phyloP scores from a whole-genome alignment of 345 rosid genomes.

The Lepidium africanum region DNA sequence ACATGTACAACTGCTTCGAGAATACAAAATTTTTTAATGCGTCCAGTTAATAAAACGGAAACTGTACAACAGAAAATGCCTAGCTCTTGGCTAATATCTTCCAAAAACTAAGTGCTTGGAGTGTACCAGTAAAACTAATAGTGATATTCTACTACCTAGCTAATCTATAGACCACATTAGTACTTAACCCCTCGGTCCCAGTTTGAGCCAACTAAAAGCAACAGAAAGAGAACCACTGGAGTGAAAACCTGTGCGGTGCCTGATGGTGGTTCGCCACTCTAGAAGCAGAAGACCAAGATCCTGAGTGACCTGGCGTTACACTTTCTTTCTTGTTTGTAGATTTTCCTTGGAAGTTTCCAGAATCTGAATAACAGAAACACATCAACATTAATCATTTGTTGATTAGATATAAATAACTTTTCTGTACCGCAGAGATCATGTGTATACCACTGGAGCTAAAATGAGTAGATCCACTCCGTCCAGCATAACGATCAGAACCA shows the following conservation, averaged over 20 bases:
- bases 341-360: constrained; percentile 50
- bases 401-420: neutral
- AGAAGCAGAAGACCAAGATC: constrained; percentile 47
- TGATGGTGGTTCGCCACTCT: constrained; percentile 32
- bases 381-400: neutral
- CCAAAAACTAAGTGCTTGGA: neutral
- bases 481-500: constrained; percentile 61
- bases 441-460: constrained; percentile 51
- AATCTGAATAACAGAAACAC: constrained; percentile 40
- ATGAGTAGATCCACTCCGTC: constrained; percentile 47
- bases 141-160: neutral
- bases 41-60: neutral
- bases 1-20: neutral
- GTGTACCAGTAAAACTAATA: neutral
- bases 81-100: neutral
- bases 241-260: constrained; percentile 45
- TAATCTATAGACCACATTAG: neutral
- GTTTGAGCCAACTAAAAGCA: neutral
- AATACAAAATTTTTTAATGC: neutral
- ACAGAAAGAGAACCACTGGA: neutral
- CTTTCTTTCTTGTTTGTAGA: constrained; percentile 67
- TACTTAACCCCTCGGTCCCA: neutral
- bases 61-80: neutral
- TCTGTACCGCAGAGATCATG: neutral
- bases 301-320: constrained; percentile 49